Base-by-base conservation (phyloP, 768 basidiomycete genomes). In the Leccinum variicolor region DNA sequence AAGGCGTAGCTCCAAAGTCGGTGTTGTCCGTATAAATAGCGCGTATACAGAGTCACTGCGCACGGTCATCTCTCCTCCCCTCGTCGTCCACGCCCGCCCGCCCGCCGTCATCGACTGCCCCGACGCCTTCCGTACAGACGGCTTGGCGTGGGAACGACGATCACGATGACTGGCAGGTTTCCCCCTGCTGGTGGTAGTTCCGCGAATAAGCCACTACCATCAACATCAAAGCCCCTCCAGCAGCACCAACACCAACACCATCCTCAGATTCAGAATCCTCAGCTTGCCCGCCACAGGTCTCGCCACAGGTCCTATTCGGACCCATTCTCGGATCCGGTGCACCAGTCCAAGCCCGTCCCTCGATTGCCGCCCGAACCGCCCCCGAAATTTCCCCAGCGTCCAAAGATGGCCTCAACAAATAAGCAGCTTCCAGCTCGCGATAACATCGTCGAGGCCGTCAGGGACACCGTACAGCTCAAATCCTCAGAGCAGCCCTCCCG, bases 391-490 rank as follows among this genome's bases (percentile, higher is more conserved):
- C 61, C 69, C 23, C 59, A 57, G 9, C 62, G 66, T 6, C 45
- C 62, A 54, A 73, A 54, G 65, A 69, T 67, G 62, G 14, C 74
- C 60, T 14, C 64, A 62, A 43, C 62, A 50, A 56, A 58, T 54
- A 75, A 75, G 50, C 74, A 73, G 17, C 64, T 64, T 19, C 74
- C 33, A 33, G 33, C 74, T 59, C 66, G 75, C 41, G 71, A 74
- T 58, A 69, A 78, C 61, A 81, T 86, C 73, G 67, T 78, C 55
- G 84, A 89, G 33, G 83, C 87, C 45, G 82, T 89, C 62, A 79
- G 84, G 62, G 86, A 91, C 59, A 86, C 88, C 51, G 86, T 89
- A 23, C 78, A 79, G 56, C 73, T 87, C 63, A 81, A 78, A 50
- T 69, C 75, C 41, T 64, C 75, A 28, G 76, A 78, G 58, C 70